These are phyloP conservation scores for Globomyces sp. DNA, from an alignment of 371 early-diverging fungal genomes.

Conservation along the genomic window DNA sequence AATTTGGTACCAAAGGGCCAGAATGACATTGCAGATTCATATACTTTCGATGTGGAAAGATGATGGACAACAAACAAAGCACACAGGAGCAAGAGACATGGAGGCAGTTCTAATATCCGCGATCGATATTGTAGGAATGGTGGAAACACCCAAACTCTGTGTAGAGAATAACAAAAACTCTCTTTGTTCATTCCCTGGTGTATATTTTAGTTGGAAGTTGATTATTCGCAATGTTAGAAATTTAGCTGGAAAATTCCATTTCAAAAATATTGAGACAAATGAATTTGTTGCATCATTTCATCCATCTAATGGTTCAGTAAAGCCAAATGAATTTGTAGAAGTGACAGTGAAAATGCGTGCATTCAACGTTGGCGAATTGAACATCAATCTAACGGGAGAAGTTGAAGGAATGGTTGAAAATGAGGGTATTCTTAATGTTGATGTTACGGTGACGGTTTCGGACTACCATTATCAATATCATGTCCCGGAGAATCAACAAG, in stretches of 20 bases:
- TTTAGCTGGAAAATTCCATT: constrained; percentile 31
- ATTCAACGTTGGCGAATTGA: constrained; percentile 21
- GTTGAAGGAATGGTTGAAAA: constrained; percentile 45
- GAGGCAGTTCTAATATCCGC: constrained; percentile 21
- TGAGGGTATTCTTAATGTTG: constrained; percentile 28
- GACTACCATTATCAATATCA: constrained; percentile 25
- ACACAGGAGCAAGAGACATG: background rate
- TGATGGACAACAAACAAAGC: background rate
- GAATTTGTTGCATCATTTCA: constrained; percentile 24
- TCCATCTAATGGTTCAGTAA: constrained; percentile 19
- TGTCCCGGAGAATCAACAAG: constrained; percentile 11
- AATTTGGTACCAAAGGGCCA: constrained; percentile 31
- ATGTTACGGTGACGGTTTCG: constrained; percentile 19
- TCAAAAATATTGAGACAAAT: constrained; percentile 16
- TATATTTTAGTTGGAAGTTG: constrained; percentile 31
- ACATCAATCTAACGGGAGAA: constrained; percentile 22
- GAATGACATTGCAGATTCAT: constrained; percentile 28
- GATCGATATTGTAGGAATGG: constrained; percentile 30
- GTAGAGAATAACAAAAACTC: constrained; percentile 24
- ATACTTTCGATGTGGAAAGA: constrained; percentile 11
- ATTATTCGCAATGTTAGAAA: constrained; percentile 25
- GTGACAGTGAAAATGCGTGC: constrained; percentile 22
- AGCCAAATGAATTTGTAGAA: constrained; percentile 19
- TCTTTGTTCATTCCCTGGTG: constrained; percentile 30
- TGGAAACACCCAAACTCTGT: constrained; percentile 32